Conservation (phyloP, 2,329 filamentous ascomycete species). For the Stagonosporopsis cucurbitacearum region DNA sequence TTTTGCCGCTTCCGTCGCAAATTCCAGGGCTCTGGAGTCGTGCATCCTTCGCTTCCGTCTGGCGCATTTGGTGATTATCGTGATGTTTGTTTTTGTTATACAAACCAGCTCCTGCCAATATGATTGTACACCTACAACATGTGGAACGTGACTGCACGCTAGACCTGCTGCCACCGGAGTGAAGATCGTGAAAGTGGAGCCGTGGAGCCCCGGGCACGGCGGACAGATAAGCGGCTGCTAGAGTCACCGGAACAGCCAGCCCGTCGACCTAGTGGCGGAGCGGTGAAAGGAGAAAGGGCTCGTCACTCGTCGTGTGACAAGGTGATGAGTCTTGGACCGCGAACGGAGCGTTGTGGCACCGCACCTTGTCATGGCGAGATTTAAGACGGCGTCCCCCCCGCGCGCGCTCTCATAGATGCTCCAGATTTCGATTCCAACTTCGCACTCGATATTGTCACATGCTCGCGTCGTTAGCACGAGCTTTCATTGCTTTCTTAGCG, state of each 20-base stretch:
- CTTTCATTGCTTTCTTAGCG: constrained; percentile 20
- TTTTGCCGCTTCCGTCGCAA: not conserved
- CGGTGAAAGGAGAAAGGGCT: constrained; percentile 7
- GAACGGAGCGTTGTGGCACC: constrained; percentile 8
- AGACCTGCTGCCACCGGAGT: constrained; percentile 1
- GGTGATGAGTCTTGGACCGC: not conserved
- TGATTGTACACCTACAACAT: not conserved
- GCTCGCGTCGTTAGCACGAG: constrained; percentile 11
- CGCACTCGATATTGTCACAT: constrained; percentile 3
- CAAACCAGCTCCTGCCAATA: not conserved
- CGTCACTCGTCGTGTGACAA: constrained; percentile 4
- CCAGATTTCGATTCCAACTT: not conserved
- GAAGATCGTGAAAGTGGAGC: constrained; percentile 10
- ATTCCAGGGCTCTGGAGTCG: not conserved
- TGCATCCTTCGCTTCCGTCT: not conserved
- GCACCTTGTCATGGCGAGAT: not conserved
- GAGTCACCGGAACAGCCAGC: constrained; percentile 6
- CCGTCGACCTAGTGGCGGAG: constrained; percentile 9
- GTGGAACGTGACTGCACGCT: constrained; percentile 1
- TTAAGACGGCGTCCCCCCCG: constrained; percentile 6
- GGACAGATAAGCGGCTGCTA: constrained; percentile 5
- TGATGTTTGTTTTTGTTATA: not conserved
- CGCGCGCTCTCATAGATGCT: not conserved
- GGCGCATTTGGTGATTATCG: not conserved
- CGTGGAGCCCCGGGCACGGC: not conserved